These are phyloP conservation scores for Colletotrichum viniferum DNA, from an alignment of 2,329 filamentous ascomycete genomes.

Conservation along the genomic window DNA sequence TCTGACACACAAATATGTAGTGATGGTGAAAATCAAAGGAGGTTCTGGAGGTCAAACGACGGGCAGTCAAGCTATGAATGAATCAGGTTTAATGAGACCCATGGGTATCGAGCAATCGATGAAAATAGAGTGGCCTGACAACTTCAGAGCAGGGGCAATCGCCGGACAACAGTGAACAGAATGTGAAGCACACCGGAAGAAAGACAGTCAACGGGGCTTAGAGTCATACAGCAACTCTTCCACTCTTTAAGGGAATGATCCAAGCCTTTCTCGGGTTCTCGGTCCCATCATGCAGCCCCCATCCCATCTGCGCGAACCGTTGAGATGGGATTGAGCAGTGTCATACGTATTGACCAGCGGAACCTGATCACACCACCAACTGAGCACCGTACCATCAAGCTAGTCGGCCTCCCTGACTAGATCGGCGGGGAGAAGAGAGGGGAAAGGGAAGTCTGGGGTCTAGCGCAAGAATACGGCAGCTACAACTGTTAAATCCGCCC, in stretches of 20 bases:
- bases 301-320: neutral
- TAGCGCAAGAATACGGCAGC: neutral
- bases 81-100: neutral
- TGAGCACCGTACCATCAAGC: neutral
- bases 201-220: neutral
- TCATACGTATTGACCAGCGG: neutral
- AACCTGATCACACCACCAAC: neutral
- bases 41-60: neutral
- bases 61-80: neutral
- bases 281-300: neutral
- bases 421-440: neutral
- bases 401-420: neutral
- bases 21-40: neutral
- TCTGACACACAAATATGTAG: neutral
- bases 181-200: neutral
- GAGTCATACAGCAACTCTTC: neutral
- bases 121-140: neutral
- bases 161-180: neutral
- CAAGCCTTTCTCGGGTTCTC: neutral
- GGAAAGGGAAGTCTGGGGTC: neutral
- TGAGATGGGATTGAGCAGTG: neutral
- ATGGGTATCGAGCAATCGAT: neutral
- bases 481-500: neutral
- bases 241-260: neutral
- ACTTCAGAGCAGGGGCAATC: neutral